Conservation (phyloP, 2,329 filamentous ascomycete species). For the Botrytis medusae region DNA sequence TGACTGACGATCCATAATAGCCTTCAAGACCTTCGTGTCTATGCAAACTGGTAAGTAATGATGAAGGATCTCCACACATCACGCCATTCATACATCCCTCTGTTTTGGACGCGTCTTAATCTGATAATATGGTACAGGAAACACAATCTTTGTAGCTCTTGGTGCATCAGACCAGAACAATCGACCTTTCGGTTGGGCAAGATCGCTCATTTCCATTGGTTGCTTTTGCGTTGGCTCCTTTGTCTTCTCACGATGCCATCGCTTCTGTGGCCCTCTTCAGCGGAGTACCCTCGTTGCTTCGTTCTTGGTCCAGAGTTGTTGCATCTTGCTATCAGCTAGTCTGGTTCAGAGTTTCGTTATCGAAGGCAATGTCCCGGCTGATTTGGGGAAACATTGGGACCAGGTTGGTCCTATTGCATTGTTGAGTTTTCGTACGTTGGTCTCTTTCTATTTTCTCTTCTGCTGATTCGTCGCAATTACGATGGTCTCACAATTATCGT, state of each 20-base stretch:
- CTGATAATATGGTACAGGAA: conserved; percentile 48
- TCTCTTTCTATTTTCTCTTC: not conserved
- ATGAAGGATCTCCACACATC: not conserved
- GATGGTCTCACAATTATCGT: not conserved
- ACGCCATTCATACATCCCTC: not conserved
- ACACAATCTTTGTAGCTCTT: conserved; percentile 76
- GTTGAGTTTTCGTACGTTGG: conserved; percentile 55
- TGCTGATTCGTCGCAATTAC: not conserved
- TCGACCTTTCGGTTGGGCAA: conserved; percentile 61
- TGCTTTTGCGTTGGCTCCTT: conserved; percentile 73
- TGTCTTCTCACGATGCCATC: conserved; percentile 68
- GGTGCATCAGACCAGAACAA: conserved; percentile 60
- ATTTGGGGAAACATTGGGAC: conserved; percentile 46
- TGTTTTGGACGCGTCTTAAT: too few species aligned
- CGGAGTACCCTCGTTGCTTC: conserved; percentile 64
- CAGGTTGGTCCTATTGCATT: conserved; percentile 66
- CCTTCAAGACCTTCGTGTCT: conserved; percentile 24
- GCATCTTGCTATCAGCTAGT: conserved; percentile 53
- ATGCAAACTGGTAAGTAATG: conserved; percentile 62
- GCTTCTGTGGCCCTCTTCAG: conserved; percentile 50
- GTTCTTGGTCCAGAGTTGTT: conserved; percentile 52
- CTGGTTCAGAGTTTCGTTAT: conserved; percentile 37
- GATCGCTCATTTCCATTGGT: conserved; percentile 66
- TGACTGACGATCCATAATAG: conserved; percentile 19
- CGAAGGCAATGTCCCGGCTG: conserved; percentile 13